A percentile compares a stretch with the other conserved stretches of the same genome.
Evolutionary conservation across 2,329 filamentous ascomycete species (phyloP).

Genomic region (Neurospora sp.): DNA sequence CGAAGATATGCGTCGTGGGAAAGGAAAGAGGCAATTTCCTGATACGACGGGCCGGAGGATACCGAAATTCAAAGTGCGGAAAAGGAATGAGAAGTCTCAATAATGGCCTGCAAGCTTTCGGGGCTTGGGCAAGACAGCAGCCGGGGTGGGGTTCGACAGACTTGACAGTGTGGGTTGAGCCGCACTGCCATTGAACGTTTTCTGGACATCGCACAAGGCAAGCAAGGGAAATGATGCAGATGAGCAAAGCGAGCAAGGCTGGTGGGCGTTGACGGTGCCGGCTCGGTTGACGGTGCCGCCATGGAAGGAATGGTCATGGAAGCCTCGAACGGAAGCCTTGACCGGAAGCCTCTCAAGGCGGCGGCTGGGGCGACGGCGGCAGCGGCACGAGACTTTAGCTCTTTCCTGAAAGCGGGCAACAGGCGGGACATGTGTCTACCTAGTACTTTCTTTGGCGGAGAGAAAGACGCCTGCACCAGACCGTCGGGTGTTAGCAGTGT

Average conservation of each 20-base stretch:
- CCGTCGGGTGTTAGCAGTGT: neutral
- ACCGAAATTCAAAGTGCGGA: constrained; percentile 10
- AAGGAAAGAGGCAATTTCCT: constrained; percentile 7
- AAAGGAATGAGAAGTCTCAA: constrained; percentile 11
- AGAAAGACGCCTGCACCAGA: neutral
- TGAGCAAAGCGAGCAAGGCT: neutral
- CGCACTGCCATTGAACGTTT: neutral
- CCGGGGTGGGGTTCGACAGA: neutral
- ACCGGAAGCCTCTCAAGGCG: neutral
- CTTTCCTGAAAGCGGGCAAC: neutral
- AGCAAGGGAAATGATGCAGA: neutral
- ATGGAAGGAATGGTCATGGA: neutral
- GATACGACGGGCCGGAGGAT: constrained; percentile 9
- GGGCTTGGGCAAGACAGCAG: constrained; percentile 1
- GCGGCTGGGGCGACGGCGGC: neutral
- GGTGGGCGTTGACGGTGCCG: neutral
- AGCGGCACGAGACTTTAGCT: neutral
- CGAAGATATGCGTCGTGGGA: neutral
- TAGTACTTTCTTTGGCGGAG: neutral
- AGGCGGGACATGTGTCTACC: neutral
- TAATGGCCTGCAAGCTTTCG: constrained; percentile 16
- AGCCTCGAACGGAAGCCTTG: neutral
- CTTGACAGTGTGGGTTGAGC: neutral
- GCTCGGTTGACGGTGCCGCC: neutral
- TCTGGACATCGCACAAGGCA: neutral